phyloP scores from a whole-genome alignment of 2,329 filamentous ascomycete genomes.

The Fusarium verticillioides region DNA sequence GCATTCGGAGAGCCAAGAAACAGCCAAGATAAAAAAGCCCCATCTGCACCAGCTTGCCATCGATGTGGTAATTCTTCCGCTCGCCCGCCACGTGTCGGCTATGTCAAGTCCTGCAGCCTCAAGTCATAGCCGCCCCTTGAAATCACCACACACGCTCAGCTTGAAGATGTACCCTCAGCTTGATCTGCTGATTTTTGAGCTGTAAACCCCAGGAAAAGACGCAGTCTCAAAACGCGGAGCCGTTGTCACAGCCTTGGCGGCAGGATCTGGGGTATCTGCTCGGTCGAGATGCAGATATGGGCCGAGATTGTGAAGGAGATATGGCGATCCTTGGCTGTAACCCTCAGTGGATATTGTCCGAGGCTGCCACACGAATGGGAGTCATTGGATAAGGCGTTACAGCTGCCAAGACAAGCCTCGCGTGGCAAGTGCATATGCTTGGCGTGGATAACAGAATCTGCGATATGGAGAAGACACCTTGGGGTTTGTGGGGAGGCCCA shows the following conservation, averaged over 20 bases:
- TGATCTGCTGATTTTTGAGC: neutral
- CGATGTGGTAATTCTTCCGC: slow-evolving; percentile 8
- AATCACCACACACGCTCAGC: neutral
- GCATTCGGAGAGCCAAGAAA: neutral
- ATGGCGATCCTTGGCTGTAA: neutral
- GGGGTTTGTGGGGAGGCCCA: neutral
- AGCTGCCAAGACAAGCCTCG: slow-evolving; percentile 15
- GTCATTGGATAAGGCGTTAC: neutral
- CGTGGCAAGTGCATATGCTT: slow-evolving; percentile 22
- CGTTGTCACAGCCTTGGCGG: slow-evolving; percentile 8
- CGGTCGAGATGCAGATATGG: neutral
- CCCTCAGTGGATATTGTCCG: neutral
- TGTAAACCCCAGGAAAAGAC: neutral
- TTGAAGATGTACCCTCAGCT: too few relatives aligned
- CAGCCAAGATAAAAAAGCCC: neutral
- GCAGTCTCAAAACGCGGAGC: neutral
- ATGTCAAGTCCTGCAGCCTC: neutral
- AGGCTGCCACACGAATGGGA: neutral
- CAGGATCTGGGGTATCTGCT: neutral
- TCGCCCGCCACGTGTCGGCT: slow-evolving; percentile 22
- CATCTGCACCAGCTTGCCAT: neutral
- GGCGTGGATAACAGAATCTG: slow-evolving; percentile 8
- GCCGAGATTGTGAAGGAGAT: neutral
- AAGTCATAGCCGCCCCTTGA: slow-evolving; percentile 11
- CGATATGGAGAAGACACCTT: neutral